Evolutionary conservation across 371 early-diverging fungal genomes (phyloP).

Genomic region (Mucor irregularis): DNA sequence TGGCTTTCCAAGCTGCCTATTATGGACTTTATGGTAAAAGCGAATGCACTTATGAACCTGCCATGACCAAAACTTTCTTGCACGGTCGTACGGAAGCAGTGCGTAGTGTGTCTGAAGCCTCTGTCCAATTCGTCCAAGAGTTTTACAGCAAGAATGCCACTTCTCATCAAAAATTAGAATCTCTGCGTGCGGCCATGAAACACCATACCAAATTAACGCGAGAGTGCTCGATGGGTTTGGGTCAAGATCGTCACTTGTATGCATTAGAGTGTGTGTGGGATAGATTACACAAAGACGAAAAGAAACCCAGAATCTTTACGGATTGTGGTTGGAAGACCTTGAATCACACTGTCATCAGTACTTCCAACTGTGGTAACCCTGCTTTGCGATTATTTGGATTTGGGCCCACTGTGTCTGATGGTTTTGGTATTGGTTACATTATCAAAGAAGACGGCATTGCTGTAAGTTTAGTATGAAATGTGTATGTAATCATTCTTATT

Average conservation of each 20-base stretch:
- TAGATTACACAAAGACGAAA: constrained; percentile 48
- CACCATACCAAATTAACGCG: constrained; percentile 73
- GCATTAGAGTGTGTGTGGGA: constrained; percentile 66
- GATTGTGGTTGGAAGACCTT: constrained; percentile 60
- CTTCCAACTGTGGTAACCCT: constrained; percentile 86
- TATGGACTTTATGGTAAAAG: constrained; percentile 77
- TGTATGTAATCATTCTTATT: not conserved
- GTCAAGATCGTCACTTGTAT: constrained; percentile 87
- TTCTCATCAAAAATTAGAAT: constrained; percentile 47
- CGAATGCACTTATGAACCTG: constrained; percentile 86
- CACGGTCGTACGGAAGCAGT: constrained; percentile 91
- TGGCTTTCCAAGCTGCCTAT: constrained; percentile 94
- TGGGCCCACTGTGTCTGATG: constrained; percentile 88
- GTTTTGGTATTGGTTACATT: constrained; percentile 89
- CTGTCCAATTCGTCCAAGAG: constrained; percentile 70
- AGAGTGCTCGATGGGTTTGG: constrained; percentile 70
- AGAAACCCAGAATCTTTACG: constrained; percentile 67
- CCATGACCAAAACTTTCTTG: constrained; percentile 80
- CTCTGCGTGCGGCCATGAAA: constrained; percentile 62
- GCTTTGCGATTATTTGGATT: constrained; percentile 85
- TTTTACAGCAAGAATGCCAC: constrained; percentile 57
- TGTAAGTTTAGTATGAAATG: constrained; percentile 39
- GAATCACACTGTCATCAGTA: constrained; percentile 82
- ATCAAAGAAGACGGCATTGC: constrained; percentile 71
- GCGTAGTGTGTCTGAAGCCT: constrained; percentile 72